Percentiles rank a stretch among this genome's conserved stretches.
These are phyloP conservation scores for Neurospora sp. DNA, from an alignment of 495 filamentous ascomycete species.

Conservation along the genomic window DNA sequence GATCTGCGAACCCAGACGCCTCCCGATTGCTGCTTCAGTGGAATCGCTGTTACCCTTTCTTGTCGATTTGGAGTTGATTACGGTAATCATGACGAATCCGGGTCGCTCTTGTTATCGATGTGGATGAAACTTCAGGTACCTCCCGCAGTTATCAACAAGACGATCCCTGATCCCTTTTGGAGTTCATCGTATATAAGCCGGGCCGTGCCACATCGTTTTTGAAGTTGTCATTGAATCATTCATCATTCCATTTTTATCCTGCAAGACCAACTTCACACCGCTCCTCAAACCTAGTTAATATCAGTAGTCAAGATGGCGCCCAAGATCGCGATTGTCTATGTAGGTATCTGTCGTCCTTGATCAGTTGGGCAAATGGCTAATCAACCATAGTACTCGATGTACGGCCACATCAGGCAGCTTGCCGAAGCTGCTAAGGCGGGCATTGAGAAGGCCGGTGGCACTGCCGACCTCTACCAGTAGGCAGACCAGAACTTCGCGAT, in stretches of 20 bases:
- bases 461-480: constrained; percentile 72
- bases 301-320: constrained; percentile 64
- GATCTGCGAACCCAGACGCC: not conserved
- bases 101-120: not conserved
- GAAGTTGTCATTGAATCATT: not conserved
- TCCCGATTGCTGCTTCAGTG: not conserved
- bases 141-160: not conserved
- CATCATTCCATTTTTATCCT: not conserved
- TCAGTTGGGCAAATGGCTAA: constrained; percentile 8
- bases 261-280: not conserved
- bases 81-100: not conserved
- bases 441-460: constrained; percentile 78
- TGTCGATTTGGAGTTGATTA: not conserved
- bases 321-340: constrained; percentile 84
- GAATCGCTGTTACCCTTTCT: not conserved
- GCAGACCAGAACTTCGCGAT: constrained; percentile 8
- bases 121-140: not conserved
- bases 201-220: not conserved
- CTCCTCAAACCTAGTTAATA: constrained; percentile 7
- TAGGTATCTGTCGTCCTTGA: constrained; percentile 35
- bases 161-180: not conserved
- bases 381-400: constrained; percentile 74
- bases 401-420: constrained; percentile 78
- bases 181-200: not conserved
- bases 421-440: constrained; percentile 87